phyloP scores from a whole-genome alignment of 345 rosid species.

The Triadica sebifera region DNA sequence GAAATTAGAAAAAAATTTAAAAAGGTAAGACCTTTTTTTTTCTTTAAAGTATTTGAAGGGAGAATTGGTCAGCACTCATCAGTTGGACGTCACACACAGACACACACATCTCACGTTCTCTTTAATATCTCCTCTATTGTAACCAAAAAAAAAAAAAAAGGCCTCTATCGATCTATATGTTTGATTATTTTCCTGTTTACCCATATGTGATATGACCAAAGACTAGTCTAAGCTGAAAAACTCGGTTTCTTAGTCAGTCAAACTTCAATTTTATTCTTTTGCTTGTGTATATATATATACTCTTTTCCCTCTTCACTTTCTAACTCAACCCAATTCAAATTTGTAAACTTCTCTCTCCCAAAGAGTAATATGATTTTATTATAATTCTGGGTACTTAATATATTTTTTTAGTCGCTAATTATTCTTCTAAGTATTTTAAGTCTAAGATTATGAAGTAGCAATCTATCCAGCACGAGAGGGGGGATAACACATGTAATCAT shows the following conservation, averaged over 20 bases:
- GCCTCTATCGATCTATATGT: no score
- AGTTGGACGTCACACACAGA: slow-evolving; percentile 34
- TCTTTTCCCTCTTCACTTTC: not conserved
- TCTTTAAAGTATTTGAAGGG: not conserved
- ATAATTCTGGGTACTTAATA: not conserved
- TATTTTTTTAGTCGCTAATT: not conserved
- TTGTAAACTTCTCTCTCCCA: slow-evolving; percentile 20
- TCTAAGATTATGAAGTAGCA: not conserved
- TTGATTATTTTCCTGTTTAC: no score
- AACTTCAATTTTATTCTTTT: slow-evolving; percentile 22
- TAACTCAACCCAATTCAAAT: slow-evolving; percentile 7
- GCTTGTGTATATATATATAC: not conserved
- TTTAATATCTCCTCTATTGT: slow-evolving; percentile 4
- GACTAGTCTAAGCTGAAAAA: slow-evolving; percentile 73
- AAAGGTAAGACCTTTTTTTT: not conserved
- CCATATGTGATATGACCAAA: slow-evolving; percentile 58
- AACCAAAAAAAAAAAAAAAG: no score
- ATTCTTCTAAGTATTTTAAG: not conserved
- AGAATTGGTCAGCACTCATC: slow-evolving; percentile 88
- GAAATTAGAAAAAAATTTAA: no score
- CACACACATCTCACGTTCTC: slow-evolving; percentile 25
- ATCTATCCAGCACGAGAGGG: no score
- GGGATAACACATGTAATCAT: no score
- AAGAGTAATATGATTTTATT: not conserved
- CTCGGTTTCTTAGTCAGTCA: slow-evolving; percentile 72